phyloP scores from a whole-genome alignment of 352 stramenopile genomes.

The Globisporangium cystogenes region DNA sequence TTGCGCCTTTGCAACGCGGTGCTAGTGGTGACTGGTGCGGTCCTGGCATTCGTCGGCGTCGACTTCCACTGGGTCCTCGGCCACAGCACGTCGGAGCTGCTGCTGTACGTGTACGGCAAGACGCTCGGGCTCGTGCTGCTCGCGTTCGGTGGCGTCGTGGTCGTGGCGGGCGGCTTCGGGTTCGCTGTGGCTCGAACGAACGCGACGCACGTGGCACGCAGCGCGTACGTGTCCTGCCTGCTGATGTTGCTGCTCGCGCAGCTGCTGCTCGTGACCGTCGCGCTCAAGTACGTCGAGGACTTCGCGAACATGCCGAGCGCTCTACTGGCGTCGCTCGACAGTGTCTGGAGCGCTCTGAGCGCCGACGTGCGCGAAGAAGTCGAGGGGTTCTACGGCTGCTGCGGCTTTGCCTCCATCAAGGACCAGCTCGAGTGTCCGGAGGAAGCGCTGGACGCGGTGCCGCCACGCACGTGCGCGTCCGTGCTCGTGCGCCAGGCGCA shows the following conservation, averaged over 20 bases:
- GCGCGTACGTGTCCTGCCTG: slow-evolving; percentile 24
- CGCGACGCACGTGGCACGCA: slow-evolving; percentile 23
- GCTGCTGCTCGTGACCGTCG: slow-evolving; percentile 23
- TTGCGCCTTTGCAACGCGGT: slow-evolving; percentile 30
- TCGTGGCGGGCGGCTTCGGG: slow-evolving; percentile 20
- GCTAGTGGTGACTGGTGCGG: slow-evolving; percentile 27
- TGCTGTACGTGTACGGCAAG: slow-evolving; percentile 43
- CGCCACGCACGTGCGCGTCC: slow-evolving; percentile 30
- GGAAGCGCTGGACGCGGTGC: slow-evolving; percentile 32
- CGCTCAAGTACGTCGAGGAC: slow-evolving; percentile 35
- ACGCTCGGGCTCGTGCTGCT: slow-evolving; percentile 24
- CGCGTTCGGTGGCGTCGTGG: slow-evolving; percentile 18
- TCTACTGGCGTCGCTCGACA: slow-evolving; percentile 16
- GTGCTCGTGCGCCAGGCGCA: slow-evolving; percentile 21
- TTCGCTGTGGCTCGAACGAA: slow-evolving; percentile 17
- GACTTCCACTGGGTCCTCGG: slow-evolving; percentile 50
- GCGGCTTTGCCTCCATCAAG: slow-evolving; percentile 32
- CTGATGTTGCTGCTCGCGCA: slow-evolving; percentile 27
- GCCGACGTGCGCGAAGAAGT: slow-evolving; percentile 20
- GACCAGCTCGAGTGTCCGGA: slow-evolving; percentile 37
- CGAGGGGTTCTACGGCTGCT: slow-evolving; percentile 39
- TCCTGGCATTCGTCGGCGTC: slow-evolving; percentile 41
- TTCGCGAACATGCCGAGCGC: slow-evolving; percentile 26
- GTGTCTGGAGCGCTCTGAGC: slow-evolving; percentile 24
- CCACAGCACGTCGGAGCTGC: slow-evolving; percentile 41